Base-by-base conservation (phyloP, 2,329 filamentous ascomycete species). In the Sodiomyces alkalinus region DNA sequence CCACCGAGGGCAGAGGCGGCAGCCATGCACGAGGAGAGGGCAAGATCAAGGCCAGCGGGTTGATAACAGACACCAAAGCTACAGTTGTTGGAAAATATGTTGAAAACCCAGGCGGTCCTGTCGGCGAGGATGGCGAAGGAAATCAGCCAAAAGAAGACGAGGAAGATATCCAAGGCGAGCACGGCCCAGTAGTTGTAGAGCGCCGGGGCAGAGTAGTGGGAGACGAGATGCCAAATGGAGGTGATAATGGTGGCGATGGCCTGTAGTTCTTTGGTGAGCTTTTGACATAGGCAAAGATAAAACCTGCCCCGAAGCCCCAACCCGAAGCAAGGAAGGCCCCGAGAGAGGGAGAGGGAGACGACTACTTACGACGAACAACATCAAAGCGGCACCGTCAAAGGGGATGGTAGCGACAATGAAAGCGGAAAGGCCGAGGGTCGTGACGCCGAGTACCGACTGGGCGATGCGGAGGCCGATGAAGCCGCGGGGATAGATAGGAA, bases 121-220 rank as follows among this genome's bases (percentile, higher is more conserved):
- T 52, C 39, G 6, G 58, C 58, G 7, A 58, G 41, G 11, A 60
- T 37, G 9, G 52, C 55, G 22, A 63, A 58, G 2, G 55, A 50
- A 28, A 48, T 39, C 19, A 66, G 47, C 67, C 65, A 73, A 44
- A 71, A 62, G 31, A 72, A 33, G 29, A 63, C 42, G 17, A 64
- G 54, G 32, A 62, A 53, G 13, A 62, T 53, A 36, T 72, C 66
- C 20, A 71, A 48, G 14, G 49, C 51, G 4, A 71, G 44, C 6
- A 64, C 51, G 16, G 60, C 60, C 57, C 62, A 68, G 46, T 63
- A 34, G 44, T 70, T 71, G 46, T 62, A 68, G 13, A 52, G 39
- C 3, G 44, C 43, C n/a, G 55, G 50, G 1, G 47, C 41, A 14
- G 48, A 50, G 20, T 48, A 52, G 22, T 55, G 48, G n/a, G 59